phyloP scores from a whole-genome alignment of 371 early-diverging fungal genomes.

The Rhizopus microsporus region DNA sequence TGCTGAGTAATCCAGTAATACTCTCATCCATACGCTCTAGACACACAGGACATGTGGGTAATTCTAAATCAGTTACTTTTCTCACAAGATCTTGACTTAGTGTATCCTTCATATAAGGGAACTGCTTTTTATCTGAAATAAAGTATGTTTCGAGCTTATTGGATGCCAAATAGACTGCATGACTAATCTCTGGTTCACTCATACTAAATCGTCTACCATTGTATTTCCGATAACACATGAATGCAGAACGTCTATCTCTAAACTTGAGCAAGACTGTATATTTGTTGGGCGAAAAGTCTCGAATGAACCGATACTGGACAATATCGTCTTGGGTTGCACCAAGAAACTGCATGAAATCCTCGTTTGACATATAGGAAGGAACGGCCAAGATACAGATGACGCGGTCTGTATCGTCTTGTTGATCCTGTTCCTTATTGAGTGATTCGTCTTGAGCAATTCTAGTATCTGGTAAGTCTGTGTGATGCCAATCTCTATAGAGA shows the following conservation, averaged over 20 bases:
- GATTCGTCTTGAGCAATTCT: conserved; percentile 26
- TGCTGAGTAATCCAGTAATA: conserved; percentile 84
- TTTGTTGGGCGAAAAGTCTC: conserved; percentile 80
- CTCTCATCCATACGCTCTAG: conserved; percentile 90
- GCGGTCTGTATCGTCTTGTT: conserved; percentile 36
- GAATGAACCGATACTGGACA: conserved; percentile 70
- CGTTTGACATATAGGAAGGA: conserved; percentile 83
- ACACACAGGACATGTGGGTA: conserved; percentile 97
- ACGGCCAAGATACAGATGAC: conserved; percentile 80
- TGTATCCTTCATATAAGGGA: conserved; percentile 57
- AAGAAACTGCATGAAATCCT: conserved; percentile 83
- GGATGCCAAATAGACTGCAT: conserved; percentile 74
- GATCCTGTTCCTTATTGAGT: neutral
- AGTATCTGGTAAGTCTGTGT: conserved; percentile 27
- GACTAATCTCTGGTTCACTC: conserved; percentile 78
- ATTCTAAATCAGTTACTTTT: conserved; percentile 40
- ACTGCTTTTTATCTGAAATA: conserved; percentile 57
- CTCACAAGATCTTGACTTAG: conserved; percentile 16
- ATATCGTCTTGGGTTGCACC: conserved; percentile 61
- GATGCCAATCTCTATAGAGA: conserved; percentile 61
- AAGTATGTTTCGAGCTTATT: conserved; percentile 57
- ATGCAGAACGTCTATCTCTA: conserved; percentile 54
- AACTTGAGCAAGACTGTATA: conserved; percentile 86
- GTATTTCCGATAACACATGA: conserved; percentile 70
- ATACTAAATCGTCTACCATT: conserved; percentile 84